Conservation (phyloP, 2,329 filamentous ascomycete species). For the Chrysosporium keratinophilum region DNA sequence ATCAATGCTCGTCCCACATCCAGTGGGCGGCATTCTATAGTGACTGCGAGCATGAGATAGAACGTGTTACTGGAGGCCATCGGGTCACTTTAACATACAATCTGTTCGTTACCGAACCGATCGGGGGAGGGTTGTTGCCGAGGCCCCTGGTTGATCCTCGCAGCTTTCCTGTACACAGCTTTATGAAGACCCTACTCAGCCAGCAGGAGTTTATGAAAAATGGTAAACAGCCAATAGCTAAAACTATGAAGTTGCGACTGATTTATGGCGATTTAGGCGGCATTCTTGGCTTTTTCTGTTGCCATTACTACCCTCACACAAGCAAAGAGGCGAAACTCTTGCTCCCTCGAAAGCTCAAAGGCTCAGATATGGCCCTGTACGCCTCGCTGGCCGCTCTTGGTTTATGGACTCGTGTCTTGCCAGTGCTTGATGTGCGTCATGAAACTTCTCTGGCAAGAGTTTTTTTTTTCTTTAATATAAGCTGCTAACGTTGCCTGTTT, state of each 20-base stretch:
- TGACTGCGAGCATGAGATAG: slow-evolving; percentile 31
- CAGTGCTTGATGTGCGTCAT: slow-evolving; percentile 18
- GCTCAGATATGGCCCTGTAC: slow-evolving; percentile 39
- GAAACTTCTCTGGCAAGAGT: not conserved
- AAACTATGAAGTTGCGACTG: not conserved
- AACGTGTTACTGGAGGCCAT: slow-evolving; percentile 42
- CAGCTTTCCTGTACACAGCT: slow-evolving; percentile 29
- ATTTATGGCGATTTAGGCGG: slow-evolving; percentile 28
- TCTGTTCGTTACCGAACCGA: slow-evolving; percentile 36
- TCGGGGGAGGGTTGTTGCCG: slow-evolving; percentile 20
- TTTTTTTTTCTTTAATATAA: not conserved
- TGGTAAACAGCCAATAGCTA: slow-evolving; percentile 19
- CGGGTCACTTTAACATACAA: slow-evolving; percentile 53
- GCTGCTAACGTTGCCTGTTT: not conserved
- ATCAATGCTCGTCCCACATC: slow-evolving; percentile 18
- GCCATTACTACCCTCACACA: slow-evolving; percentile 41
- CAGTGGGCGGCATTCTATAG: slow-evolving; percentile 33
- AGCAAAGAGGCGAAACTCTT: slow-evolving; percentile 14
- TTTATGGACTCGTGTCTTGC: slow-evolving; percentile 24
- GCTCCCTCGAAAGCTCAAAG: slow-evolving; percentile 37
- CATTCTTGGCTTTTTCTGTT: slow-evolving; percentile 37
- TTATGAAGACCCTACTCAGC: slow-evolving; percentile 25
- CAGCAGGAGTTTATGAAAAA: slow-evolving; percentile 30
- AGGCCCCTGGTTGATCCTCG: slow-evolving; percentile 24
- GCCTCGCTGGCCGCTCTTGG: slow-evolving; percentile 27